Percentiles rank a stretch among this genome's conserved stretches.
phyloP scores from a whole-genome alignment of 2,329 filamentous ascomycete genomes.

The Neurospora crassa region DNA sequence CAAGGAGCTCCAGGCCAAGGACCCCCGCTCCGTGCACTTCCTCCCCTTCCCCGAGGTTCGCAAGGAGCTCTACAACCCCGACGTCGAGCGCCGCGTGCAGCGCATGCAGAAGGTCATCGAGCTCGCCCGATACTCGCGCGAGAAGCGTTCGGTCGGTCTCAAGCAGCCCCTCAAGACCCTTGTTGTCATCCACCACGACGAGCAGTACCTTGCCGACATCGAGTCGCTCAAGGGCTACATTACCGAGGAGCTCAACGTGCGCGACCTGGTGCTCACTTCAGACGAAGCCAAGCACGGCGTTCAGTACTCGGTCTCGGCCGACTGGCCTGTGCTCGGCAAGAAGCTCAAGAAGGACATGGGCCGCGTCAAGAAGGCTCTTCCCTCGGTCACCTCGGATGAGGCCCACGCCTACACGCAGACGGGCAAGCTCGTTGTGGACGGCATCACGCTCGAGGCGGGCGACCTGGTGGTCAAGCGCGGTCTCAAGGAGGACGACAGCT shows the following conservation, averaged over 20 bases:
- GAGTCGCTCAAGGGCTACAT: conserved; percentile 82
- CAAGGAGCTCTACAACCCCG: conserved; percentile 76
- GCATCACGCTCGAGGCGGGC: conserved; percentile 70
- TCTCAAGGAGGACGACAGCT: conserved; percentile 61
- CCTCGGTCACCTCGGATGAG: conserved; percentile 65
- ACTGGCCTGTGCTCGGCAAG: conserved; percentile 92
- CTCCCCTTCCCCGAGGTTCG: conserved; percentile 80
- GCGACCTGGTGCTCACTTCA: conserved; percentile 71
- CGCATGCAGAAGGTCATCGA: conserved; percentile 97
- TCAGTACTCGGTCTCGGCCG: conserved; percentile 78
- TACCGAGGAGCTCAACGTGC: conserved; percentile 82
- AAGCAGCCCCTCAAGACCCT: conserved; percentile 88
- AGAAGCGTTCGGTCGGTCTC: conserved; percentile 72
- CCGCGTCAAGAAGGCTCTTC: conserved; percentile 85
- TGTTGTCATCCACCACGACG: conserved; percentile 77
- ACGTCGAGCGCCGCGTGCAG: conserved; percentile 74
- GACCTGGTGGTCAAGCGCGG: conserved; percentile 78
- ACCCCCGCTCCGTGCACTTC: conserved; percentile 86
- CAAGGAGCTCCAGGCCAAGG: conserved; percentile 53
- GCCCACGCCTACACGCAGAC: conserved; percentile 69
- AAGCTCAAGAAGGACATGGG: conserved; percentile 93
- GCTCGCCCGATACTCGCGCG: conserved; percentile 74
- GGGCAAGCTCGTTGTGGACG: conserved; percentile 72
- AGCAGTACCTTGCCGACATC: conserved; percentile 77
- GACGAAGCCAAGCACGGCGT: conserved; percentile 91